phyloP scores from a whole-genome alignment of 1,139 yeast genomes.

The Pneumocystis murina region DNA sequence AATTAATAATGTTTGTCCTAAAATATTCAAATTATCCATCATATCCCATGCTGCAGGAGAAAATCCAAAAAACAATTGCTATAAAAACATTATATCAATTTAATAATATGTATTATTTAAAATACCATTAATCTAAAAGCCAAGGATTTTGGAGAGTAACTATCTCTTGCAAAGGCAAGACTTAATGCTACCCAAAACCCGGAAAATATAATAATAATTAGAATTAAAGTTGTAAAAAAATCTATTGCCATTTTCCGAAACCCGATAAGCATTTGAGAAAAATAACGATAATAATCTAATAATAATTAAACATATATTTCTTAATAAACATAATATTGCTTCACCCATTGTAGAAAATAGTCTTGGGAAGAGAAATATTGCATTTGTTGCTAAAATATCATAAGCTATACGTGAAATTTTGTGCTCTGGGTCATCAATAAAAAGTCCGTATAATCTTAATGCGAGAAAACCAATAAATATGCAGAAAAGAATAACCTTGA shows the following conservation, averaged over 20 bases:
- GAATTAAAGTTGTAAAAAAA: constrained; percentile 37
- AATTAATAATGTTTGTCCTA: constrained; percentile 38
- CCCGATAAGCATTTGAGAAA: constrained; percentile 11
- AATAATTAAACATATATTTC: constrained; percentile 32
- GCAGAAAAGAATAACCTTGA: constrained; percentile 17
- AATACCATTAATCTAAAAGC: constrained; percentile 34
- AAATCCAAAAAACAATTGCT: constrained; percentile 45
- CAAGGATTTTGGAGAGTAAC: constrained; percentile 34
- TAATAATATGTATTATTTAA: neutral
- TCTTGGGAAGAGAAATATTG: constrained; percentile 42
- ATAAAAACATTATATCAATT: constrained; percentile 3
- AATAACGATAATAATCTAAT: constrained; percentile 18
- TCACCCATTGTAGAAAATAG: constrained; percentile 41
- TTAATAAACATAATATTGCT: constrained; percentile 36
- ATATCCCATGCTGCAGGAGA: constrained; percentile 53
- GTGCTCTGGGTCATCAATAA: constrained; percentile 10
- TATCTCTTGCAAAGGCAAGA: constrained; percentile 35
- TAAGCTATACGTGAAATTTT: constrained; percentile 22
- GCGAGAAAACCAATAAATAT: constrained; percentile 22
- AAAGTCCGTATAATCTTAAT: constrained; percentile 16
- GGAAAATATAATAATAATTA: constrained; percentile 38
- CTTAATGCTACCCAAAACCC: constrained; percentile 46
- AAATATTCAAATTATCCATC: constrained; percentile 37
- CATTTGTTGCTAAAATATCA: constrained; percentile 35
- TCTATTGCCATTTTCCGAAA: constrained; percentile 40